Base-by-base conservation (phyloP, 1,284 basidiomycete genomes). In the Apiotrichum montevideense region DNA sequence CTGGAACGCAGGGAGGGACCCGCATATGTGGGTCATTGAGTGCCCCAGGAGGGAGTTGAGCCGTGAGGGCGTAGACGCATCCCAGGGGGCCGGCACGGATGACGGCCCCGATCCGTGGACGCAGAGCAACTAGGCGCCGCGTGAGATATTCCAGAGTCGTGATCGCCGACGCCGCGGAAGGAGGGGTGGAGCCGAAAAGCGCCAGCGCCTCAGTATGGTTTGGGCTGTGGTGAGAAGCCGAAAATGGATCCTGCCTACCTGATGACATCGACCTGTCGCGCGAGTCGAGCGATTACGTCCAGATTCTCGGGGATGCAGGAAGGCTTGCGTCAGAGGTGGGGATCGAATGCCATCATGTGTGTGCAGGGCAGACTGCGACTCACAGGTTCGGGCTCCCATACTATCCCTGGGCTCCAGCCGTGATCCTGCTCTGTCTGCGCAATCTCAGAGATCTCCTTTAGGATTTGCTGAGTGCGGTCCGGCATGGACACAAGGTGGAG, bases 381-480 rank as follows among this genome's bases (percentile, higher is more conserved):
- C 46, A 71, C 71, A 6, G 67, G 67, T 35, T 73, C 66, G 21
- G 71, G 70, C 43, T 74, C 72, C 70, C 72, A 74, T 1, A 73
- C 52, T 6, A 74, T 49, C 3, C 53, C 55, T 0, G 71, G 68
- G 5, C 51, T 33, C 69, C 66, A 7, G 8, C 37, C 37, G 37
- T 7, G 13, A 69, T 6, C 52, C n/a, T 52, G 7, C 5, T 21
- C 35, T 54, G 11, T 2, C 34, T 46, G 4, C 45, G 44, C 46
- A 13, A 72, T 43, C 10, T 54, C 47, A 9, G 52, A n/a, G 7
- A 71, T 46, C 51, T 72, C 66, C 3, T 34, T 35, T 3, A 70
- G 37, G 14, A 67, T 53, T 10, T 46, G 35, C 41, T 56, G 51
- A 0, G 62, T 57, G 3, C 71, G 61, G 11, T 56, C 59, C 4